Base-by-base conservation (phyloP, 257 asterid species). In the Penstemon barbatus region DNA sequence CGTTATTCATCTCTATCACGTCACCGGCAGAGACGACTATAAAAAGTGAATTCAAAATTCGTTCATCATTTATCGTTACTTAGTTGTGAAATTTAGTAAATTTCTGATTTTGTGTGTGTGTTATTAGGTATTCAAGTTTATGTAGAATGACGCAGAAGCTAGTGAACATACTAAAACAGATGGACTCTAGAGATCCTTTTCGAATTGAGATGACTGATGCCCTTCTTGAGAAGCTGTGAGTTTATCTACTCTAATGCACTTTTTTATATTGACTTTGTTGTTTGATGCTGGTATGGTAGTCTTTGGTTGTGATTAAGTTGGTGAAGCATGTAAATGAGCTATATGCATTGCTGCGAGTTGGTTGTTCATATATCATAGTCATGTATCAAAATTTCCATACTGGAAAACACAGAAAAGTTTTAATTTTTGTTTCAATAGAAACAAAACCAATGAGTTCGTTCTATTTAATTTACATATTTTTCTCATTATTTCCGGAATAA, bases 191-290 rank as follows among this genome's bases (percentile, higher is more conserved):
- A 61, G 97, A 94, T 65, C 96, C 97, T 38, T 89, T 15, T 74
- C 86, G 97, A 57, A 89, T 87, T 65, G 83, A 91, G 82, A 91
- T 94, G 96, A 86, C 97, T 1, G 95, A 94, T 66, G 89, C 87
- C 12, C 95, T 94, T 69, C 93, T 87, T 33, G 95, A 94, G 54
- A 94, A 94, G 78, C 84, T 94, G 99, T 94, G 72, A 78, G 97
- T 75, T 54, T 46, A 2, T 9, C 8, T 5, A 4, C 1, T 49
- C 7, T 49, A 6, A 12, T 49, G 11, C 54, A 49, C 54, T 49
- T 49, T 49, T 49, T 12, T 19, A 10, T 49, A 1, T 49, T 46
- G 51, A 46, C 10, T 49, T 13, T 0, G 7, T 12, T 49, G 54
- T 3, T 13, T 59, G 39, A 8, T 59, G 18, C 5, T 53, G 5